phyloP scores from a whole-genome alignment of 176 grass and related monocot genomes.

The Aegilops umbellulata region DNA sequence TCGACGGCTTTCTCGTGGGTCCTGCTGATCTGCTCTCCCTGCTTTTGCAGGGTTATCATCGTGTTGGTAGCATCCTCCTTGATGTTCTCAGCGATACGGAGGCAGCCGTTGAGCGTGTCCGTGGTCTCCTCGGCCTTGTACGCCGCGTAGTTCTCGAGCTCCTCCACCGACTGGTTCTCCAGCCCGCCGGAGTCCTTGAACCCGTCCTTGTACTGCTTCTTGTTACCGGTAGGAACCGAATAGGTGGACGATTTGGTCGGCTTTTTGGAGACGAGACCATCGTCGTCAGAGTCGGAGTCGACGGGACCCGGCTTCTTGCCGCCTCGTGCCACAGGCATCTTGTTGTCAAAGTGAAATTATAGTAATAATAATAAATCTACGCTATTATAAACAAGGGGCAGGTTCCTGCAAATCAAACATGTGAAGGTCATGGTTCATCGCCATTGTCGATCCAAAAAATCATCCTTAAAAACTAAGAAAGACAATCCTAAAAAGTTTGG shows the following conservation, averaged over 20 bases:
- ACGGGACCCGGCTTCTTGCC: constrained; percentile 43
- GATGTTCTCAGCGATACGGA: constrained; percentile 68
- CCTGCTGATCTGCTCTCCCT: constrained; percentile 53
- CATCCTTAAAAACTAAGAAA: not conserved
- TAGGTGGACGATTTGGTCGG: constrained; percentile 30
- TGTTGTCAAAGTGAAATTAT: not conserved
- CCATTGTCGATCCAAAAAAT: not conserved
- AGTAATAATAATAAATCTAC: not conserved
- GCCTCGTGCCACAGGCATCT: constrained; percentile 40
- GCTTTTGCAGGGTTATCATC: constrained; percentile 54
- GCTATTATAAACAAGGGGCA: not conserved
- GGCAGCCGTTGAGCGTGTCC: constrained; percentile 48
- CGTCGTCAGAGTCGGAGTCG: constrained; percentile 44
- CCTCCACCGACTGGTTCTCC: constrained; percentile 63
- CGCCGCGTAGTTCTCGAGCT: constrained; percentile 61
- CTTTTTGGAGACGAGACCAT: constrained; percentile 3
- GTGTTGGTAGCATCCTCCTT: constrained; percentile 51
- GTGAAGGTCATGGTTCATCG: not conserved
- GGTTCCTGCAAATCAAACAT: constrained; percentile 3
- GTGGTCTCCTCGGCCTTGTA: constrained; percentile 72
- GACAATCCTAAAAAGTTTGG: not conserved
- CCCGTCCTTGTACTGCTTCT: constrained; percentile 48
- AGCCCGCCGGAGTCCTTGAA: constrained; percentile 45
- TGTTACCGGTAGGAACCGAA: constrained; percentile 19
- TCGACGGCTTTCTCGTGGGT: constrained; percentile 57